phyloP scores from a whole-genome alignment of 495 filamentous ascomycete genomes.

The Saxophila tyrrhenica region DNA sequence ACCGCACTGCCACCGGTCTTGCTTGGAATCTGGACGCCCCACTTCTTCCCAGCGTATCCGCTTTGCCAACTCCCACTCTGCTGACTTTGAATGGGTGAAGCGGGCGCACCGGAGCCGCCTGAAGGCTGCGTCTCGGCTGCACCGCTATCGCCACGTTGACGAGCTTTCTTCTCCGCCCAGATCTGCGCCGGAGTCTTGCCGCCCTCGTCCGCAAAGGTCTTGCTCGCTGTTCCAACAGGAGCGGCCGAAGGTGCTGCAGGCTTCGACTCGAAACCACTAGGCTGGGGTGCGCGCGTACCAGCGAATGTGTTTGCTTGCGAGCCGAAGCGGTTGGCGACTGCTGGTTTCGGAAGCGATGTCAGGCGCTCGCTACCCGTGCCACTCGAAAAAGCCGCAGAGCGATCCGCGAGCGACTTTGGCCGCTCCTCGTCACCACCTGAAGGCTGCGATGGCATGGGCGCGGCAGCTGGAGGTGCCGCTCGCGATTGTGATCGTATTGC shows the following conservation, averaged over 20 bases:
- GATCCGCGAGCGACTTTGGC: slow-evolving; percentile 51
- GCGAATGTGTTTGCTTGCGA: slow-evolving; percentile 54
- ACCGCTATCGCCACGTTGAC: slow-evolving; percentile 50
- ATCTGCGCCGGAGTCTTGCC: slow-evolving; percentile 94
- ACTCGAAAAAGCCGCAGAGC: slow-evolving; percentile 47
- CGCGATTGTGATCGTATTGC: slow-evolving; percentile 77
- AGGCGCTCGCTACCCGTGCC: slow-evolving; percentile 58
- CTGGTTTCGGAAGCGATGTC: slow-evolving; percentile 83
- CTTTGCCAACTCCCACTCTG: slow-evolving; percentile 76
- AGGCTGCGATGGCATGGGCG: slow-evolving; percentile 28
- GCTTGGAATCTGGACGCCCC: slow-evolving; percentile 69
- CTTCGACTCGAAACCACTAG: slow-evolving; percentile 47
- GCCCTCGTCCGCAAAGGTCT: slow-evolving; percentile 86
- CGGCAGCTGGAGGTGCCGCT: slow-evolving; percentile 34
- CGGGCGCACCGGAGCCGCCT: slow-evolving; percentile 22
- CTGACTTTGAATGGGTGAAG: slow-evolving; percentile 51
- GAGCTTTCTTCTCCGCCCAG: slow-evolving; percentile 93
- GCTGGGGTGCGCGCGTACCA: slow-evolving; percentile 80
- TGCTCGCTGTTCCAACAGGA: slow-evolving; percentile 67
- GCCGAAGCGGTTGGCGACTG: slow-evolving; percentile 79
- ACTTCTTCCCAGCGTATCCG: slow-evolving; percentile 75
- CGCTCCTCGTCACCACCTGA: slow-evolving; percentile 36
- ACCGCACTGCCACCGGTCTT: slow-evolving; percentile 51
- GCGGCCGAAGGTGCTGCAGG: slow-evolving; percentile 37
- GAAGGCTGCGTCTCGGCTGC: slow-evolving; percentile 29